Percentiles rank a stretch among this genome's conserved stretches.
Conservation (phyloP, 1,284 basidiomycete genomes). For the Coriolopsis trogii region DNA sequence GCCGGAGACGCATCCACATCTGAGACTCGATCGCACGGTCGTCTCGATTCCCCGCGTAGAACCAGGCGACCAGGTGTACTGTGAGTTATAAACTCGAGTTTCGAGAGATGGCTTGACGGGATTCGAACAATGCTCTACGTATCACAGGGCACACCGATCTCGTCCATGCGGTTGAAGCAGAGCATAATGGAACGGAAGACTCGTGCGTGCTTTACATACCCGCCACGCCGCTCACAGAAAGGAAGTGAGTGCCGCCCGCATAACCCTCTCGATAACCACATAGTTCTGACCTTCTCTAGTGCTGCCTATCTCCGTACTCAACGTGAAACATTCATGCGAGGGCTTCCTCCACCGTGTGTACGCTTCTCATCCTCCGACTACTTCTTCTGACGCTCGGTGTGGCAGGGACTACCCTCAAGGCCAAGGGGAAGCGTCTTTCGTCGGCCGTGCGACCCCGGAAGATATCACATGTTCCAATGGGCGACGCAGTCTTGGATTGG, state of each 20-base stretch:
- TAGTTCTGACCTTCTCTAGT: constrained; percentile 34
- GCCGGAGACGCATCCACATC: constrained; percentile 69
- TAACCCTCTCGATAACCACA: background rate
- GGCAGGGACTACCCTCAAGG: constrained; percentile 76
- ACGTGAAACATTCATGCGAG: constrained; percentile 52
- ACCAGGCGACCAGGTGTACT: constrained; percentile 81
- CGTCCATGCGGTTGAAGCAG: constrained; percentile 72
- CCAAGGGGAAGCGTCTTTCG: constrained; percentile 64
- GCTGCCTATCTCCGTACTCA: constrained; percentile 68
- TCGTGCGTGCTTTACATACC: constrained; percentile 84
- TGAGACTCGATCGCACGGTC: constrained; percentile 58
- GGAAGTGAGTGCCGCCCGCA: constrained; percentile 49
- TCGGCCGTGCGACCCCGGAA: constrained; percentile 45
- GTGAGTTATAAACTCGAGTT: constrained; percentile 37
- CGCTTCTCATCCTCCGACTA: no score
- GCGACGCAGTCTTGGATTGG: constrained; percentile 38
- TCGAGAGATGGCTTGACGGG: background rate
- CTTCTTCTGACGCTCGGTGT: no score
- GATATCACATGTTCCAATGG: constrained; percentile 46
- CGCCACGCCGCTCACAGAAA: constrained; percentile 67
- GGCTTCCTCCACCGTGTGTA: constrained; percentile 64
- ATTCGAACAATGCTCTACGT: no score
- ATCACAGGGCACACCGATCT: constrained; percentile 63
- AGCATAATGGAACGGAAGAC: constrained; percentile 62
- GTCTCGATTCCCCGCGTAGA: constrained; percentile 54